Evolutionary conservation across 2,329 filamentous ascomycete genomes (phyloP), one percentile per base, ranked within the genome.

Genomic region (Claviceps humidiphila): DNA sequence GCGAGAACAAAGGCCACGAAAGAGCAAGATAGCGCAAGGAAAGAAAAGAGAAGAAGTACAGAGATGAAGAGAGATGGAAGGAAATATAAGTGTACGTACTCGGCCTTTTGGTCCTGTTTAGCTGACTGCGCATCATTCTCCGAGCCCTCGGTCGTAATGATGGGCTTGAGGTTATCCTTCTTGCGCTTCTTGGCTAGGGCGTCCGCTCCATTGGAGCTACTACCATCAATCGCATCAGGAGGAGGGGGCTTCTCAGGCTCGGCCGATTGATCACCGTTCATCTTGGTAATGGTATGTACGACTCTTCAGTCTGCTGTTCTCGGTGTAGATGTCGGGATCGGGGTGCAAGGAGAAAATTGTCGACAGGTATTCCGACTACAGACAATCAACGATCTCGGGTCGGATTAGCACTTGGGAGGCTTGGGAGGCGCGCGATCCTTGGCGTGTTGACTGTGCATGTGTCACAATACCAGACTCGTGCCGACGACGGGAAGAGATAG

Each of bases 101-200:
- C 70, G 49, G 58, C 24, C 55, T 59, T 63, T 57, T 47, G 62
- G 58, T 51, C 69, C 64, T 64, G 66, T 40, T 44, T 49, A 22
- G 34, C 42, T 20, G 24, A 24, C 34, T 50, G 40, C 17, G 38
- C 24, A 22, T 45, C 47, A 46, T 20, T 39, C 14, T 45, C 50
- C 9, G 26, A 14, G 69, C 73, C 67, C 67, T 71, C 83, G 54
- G 77, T 85, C 42, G 84, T 88, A 68, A 88, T 84, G 63, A 88
- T 87, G 61, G 85, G 85, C 70, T 87, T 86, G 59, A 87, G 71
- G 51, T 76, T 77, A 43, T 84, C 81, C 75, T 88, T 88, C 73
- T 84, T 83, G 63, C 83, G 77, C 75, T 88, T 88, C 75, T 86
- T 87, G 22, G 63, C 61, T 24, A 57, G 54, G n/a, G 62, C 56